These are phyloP conservation scores for Bassia scoparia DNA, from an alignment of 148 eudicot genomes.

Conservation along the genomic window DNA sequence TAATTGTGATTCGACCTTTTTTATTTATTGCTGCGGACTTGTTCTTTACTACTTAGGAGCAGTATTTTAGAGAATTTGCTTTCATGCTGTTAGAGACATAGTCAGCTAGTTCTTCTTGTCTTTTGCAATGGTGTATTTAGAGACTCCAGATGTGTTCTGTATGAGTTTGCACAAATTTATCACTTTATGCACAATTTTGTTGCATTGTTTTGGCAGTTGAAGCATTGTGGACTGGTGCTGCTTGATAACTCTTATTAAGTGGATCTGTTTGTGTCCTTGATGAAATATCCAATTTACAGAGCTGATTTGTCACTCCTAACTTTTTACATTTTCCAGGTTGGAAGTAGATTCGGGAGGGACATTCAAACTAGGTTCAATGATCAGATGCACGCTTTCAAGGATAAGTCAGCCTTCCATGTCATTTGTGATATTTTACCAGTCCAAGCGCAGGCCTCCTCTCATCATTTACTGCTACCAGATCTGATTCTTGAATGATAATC, in stretches of 20 bases:
- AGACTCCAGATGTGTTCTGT: background rate
- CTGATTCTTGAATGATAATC: slow-evolving; percentile 49
- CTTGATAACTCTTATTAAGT: background rate
- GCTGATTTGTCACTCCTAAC: background rate
- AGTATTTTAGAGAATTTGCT: background rate
- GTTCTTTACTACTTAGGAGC: background rate
- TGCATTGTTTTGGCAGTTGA: background rate
- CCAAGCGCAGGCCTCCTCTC: slow-evolving; percentile 98
- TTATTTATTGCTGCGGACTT: background rate
- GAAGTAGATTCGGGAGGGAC: slow-evolving; percentile 97
- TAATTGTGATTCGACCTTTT: no score
- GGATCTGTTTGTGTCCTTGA: background rate
- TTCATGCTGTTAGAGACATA: background rate
- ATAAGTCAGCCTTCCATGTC: slow-evolving; percentile 58
- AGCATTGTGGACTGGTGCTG: background rate
- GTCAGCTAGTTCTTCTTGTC: background rate
- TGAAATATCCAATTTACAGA: background rate
- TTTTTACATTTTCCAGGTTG: slow-evolving; percentile 54
- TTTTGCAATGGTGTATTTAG: background rate
- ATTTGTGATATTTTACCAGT: slow-evolving; percentile 83
- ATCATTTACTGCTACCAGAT: slow-evolving; percentile 72
- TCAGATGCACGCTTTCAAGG: slow-evolving; percentile 80
- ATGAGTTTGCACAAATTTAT: background rate
- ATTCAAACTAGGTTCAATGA: slow-evolving; percentile 76
- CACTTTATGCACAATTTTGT: background rate